Conservation (phyloP, 129 eudicot genomes). For the Flaveria linearis region DNA sequence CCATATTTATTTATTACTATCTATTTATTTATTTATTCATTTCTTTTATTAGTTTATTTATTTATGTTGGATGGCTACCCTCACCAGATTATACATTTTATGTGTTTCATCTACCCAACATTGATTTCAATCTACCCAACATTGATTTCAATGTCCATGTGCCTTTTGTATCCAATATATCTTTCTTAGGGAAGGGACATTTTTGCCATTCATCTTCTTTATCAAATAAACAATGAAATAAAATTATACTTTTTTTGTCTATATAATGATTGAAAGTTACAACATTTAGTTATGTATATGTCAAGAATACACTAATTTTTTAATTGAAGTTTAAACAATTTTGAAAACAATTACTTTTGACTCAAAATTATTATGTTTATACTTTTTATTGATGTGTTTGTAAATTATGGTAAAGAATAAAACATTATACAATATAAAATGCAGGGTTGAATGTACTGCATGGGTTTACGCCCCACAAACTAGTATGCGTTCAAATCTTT, state of each 20-base stretch:
- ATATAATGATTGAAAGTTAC: background rate
- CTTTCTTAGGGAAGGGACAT: background rate
- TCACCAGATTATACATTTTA: conserved; percentile 44
- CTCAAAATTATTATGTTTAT: background rate
- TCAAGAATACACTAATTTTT: background rate
- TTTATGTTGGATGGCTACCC: conserved; percentile 40
- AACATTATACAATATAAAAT: background rate
- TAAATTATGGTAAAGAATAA: background rate
- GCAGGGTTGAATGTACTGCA: too few species aligned
- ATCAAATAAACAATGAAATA: conserved; percentile 1
- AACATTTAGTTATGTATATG: background rate
- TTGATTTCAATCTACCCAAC: conserved; percentile 43
- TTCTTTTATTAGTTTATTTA: conserved; percentile 28
- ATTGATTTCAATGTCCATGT: conserved; percentile 43
- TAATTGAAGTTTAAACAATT: background rate
- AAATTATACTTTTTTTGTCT: background rate
- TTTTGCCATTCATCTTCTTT: conserved; percentile 15
- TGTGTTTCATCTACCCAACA: conserved; percentile 43
- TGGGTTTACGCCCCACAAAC: too few species aligned
- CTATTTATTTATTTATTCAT: conserved; percentile 28
- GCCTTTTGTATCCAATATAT: conserved; percentile 20
- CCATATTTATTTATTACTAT: conserved; percentile 13
- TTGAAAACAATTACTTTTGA: background rate
- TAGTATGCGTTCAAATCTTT: too few species aligned
- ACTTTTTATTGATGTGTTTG: background rate